Conservation (phyloP, 2,329 filamentous ascomycete genomes). For the Hymenoscyphus repandus region DNA sequence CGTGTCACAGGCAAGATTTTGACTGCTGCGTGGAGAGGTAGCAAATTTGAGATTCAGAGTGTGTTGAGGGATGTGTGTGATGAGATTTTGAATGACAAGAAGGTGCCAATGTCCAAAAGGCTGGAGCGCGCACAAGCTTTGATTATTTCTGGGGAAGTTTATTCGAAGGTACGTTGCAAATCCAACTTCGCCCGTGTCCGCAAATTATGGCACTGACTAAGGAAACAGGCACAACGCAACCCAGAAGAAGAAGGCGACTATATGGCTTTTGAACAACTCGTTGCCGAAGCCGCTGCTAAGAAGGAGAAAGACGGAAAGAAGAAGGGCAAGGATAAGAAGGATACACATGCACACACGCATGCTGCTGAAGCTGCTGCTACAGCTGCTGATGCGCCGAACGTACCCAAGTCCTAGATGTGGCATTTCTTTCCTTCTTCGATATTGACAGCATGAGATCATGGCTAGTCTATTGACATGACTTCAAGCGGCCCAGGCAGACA, state of each 20-base stretch:
- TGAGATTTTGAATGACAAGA: conserved; percentile 71
- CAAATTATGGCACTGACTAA: neutral
- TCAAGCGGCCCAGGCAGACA: too few relatives aligned
- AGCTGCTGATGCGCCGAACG: conserved; percentile 37
- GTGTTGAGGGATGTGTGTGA: conserved; percentile 95
- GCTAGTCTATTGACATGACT: too few relatives aligned
- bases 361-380: conserved; percentile 24
- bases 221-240: conserved; percentile 71
- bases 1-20: conserved; percentile 97
- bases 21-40: conserved; percentile 91
- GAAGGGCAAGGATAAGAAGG: conserved; percentile 55
- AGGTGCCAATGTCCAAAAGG: conserved; percentile 75
- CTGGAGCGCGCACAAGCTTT: conserved; percentile 88
- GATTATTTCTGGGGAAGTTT: conserved; percentile 83
- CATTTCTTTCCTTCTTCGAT: neutral
- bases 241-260: conserved; percentile 97
- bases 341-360: conserved; percentile 29
- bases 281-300: conserved; percentile 93
- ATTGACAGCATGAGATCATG: neutral
- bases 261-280: conserved; percentile 97
- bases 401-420: conserved; percentile 27
- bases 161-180: conserved; percentile 63
- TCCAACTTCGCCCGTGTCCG: neutral
- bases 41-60: conserved; percentile 96
- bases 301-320: conserved; percentile 68